Evolutionary conservation across 2,329 filamentous ascomycete species (phyloP).

Genomic region (Cytospora chrysosperma): DNA sequence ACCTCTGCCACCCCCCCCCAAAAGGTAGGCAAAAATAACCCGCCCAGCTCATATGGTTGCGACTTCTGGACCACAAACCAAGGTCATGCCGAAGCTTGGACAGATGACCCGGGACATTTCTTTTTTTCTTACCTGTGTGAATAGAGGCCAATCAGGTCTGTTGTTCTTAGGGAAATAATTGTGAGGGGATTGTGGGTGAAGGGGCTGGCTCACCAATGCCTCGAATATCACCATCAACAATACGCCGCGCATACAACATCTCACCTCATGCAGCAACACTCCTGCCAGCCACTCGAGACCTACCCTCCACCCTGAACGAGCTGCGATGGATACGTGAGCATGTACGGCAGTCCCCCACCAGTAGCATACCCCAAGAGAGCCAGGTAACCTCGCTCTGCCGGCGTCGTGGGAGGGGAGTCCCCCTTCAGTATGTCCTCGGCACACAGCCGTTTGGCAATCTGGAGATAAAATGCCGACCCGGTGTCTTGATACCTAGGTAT

Average conservation of each 20-base stretch:
- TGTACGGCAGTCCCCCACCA: conserved; percentile 31
- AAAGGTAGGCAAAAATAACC: neutral
- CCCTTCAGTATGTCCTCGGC: conserved; percentile 87
- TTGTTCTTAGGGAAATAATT: neutral
- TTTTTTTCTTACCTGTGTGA: neutral
- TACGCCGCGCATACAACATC: conserved; percentile 52
- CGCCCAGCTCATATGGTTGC: neutral
- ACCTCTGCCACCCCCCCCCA: too few species aligned
- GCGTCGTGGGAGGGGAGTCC: conserved; percentile 60
- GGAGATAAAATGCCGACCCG: conserved; percentile 71
- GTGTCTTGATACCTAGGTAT: conserved; percentile 81
- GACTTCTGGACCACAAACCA: neutral
- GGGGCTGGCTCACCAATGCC: conserved; percentile 50
- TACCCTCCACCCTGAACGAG: conserved; percentile 65
- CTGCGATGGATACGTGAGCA: conserved; percentile 71
- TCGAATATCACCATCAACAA: conserved; percentile 58
- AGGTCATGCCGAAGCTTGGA: neutral
- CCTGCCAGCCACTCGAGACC: conserved; percentile 61
- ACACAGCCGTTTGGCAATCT: conserved; percentile 84
- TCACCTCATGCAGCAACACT: conserved; percentile 59
- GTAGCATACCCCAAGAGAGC: neutral
- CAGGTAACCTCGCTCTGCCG: conserved; percentile 44
- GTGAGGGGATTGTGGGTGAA: neutral
- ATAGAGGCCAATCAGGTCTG: neutral
- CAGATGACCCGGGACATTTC: neutral